Base-by-base conservation (phyloP, 106 monocot species). In the Chionographis japonica region DNA sequence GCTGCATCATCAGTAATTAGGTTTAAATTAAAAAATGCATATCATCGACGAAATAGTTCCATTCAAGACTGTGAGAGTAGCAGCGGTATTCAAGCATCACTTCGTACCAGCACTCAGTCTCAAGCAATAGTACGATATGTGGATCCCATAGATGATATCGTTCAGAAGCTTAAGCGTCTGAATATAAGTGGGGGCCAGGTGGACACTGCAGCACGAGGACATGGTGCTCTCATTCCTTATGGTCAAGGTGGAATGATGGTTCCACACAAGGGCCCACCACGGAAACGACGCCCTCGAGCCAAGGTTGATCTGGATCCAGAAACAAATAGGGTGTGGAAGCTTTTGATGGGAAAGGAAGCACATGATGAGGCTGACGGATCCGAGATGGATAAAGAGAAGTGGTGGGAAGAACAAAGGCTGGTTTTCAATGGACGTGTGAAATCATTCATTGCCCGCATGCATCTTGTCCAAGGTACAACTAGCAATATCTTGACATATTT, bases 381-480 rank as follows among this genome's bases (percentile, higher is more conserved):
- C 36, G 85, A 80, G 66, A 38, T 15, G 41, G 80, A 83, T 20
- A 90, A 83, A 54, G 80, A 83, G 64, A 69, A 75, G 46, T 78
- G 79, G 78, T 94, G 94, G 94, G 77, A 83, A 65, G 62, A 83
- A 58, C 83, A 94, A 71, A 88, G 94, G 61, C 52, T 60, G 13
- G 72, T 82, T 18, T 94, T 94, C 52, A 76, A 57, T 58, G 83
- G 85, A 6, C 80, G 90, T 43, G 83, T 66, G 17, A 62, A 85
- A 58, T 77, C 81, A 27, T 94, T 94, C 63, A 90, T 87, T 77
- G 76, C 80, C 54, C 78, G 79, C 61, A 94, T 94, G 94, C 85
- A 83, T 60, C 80, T 85, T 39, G 68, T 94, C 54, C 88, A 85
- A 94, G 94, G 94, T 94, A 70, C 4, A 51, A 40, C 20, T 41